Evolutionary conservation across 352 stramenopile species (phyloP), one percentile per base, ranked within the genome.

Genomic region (Pythium guiyangense): DNA sequence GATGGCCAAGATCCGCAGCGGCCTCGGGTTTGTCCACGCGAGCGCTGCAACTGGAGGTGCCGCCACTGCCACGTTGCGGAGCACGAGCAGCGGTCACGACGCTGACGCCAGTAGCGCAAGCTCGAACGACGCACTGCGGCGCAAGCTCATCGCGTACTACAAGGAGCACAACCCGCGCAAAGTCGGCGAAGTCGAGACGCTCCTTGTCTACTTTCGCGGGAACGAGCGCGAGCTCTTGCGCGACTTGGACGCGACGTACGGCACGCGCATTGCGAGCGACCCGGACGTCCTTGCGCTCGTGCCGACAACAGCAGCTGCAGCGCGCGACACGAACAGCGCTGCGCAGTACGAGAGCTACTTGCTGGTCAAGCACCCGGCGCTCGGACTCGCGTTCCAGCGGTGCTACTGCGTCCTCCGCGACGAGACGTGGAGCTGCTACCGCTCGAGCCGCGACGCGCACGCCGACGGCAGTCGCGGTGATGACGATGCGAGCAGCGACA

Each of bases 131-230:
- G 14, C 17, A 40, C 65, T 89, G 22, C 64, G 68, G 0, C 49
- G 57, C 18, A 82, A 83, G 40, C 54, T 98, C 22, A 55, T 96
- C 9, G 81, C 75, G 45, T 98, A 96, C 54, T 98, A 98, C 59
- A 71, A 91, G 59, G 88, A 84, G 39, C 82, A 97, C 52, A 95
- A 97, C 63, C 86, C 91, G 0, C 78, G 89, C 52, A 96, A 96
- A 40, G 64, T 97, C 2, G 69, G 69, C 2, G 87, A 97, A 43
- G 80, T 97, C 6, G 83, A 90, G 22, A 67, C 79, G 8, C 47
- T 92, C 26, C 55, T 90, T 3, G 57, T 72, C 6, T 86, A 84
- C 49, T 92, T 92, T 61, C 46, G 60, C 0, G 82, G 79, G 9
- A 70, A 71, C 0, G 82, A 90, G 60, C 64, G 60, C 1, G 73